Evolutionary conservation across 805 yeast species (phyloP), one percentile per base, ranked within the genome.

Genomic region (Nakazawaea ambrosiae): DNA sequence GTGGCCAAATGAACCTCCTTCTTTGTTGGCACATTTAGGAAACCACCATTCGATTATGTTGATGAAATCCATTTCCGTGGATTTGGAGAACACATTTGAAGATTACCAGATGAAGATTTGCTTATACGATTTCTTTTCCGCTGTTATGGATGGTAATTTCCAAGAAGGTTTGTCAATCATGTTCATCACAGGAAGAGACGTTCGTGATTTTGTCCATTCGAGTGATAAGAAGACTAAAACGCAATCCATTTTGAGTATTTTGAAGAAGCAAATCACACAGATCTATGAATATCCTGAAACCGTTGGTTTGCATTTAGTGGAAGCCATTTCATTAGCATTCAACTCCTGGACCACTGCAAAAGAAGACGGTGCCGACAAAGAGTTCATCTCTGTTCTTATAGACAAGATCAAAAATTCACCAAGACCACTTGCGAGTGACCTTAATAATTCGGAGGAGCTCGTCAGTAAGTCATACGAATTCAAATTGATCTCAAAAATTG

Each of bases 21-120:
- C 96, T 1, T 60, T 90, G 33, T 63, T 90, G 27, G 83, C 97
- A 0, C 86, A 86, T 53, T 60, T 90, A 37, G 92, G 95, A 4
- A 64, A 70, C n/a, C 64, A 68, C 15, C 69, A 74, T 45, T 72
- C 95, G 0, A 69, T 68, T 20, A 57, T 74, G 3, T 64, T 90
- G 20, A 61, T 85, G 8, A 63, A 67, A n/a, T 68, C 81, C 1
- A 54, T 90, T 20, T 70, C 77, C 0, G 45, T 66, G 0, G 88
- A 85, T 46, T 61, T 88, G 48, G 68, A 71, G 20, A 74, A 72
- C 44, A 63, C 73, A 1, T 63, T 77, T 44, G 77, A 73, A 37
- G 73, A 70, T 45, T 67, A 66, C 41, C 55, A 56, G n/a, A 58
- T 78, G 32, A 73, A 75, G 42, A 68, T 75, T 23, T 60, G 71